Conservation (phyloP, 2,329 filamentous ascomycete species). For the Colletotrichum musae region DNA sequence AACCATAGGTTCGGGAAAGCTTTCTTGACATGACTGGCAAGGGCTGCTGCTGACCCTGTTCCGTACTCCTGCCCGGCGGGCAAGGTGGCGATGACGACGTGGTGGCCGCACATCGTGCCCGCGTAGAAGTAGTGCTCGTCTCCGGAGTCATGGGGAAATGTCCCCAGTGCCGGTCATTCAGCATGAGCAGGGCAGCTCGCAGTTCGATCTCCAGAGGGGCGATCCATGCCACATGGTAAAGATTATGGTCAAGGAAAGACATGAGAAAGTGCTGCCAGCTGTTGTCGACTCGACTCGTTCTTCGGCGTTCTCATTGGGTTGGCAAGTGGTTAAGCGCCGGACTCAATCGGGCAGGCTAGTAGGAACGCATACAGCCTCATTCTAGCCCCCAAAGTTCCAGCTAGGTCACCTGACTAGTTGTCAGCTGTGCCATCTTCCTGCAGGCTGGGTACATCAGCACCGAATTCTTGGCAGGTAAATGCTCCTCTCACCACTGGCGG, state of each 20-base stretch:
- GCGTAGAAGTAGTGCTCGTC: conserved; percentile 55
- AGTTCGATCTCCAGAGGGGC: conserved; percentile 55
- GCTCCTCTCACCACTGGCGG: too few species aligned
- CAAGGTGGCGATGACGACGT: conserved; percentile 53
- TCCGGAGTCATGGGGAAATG: conserved; percentile 47
- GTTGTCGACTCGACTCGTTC: neutral
- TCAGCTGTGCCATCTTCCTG: too few species aligned
- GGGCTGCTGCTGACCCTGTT: conserved; percentile 50
- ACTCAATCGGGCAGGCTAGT: too few species aligned
- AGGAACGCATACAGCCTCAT: neutral
- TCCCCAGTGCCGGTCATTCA: conserved; percentile 51
- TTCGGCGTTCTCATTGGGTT: too few species aligned
- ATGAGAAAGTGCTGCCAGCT: neutral
- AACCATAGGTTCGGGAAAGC: conserved; percentile 55
- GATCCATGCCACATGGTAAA: conserved; percentile 55
- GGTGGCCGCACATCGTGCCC: conserved; percentile 53
- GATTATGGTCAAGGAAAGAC: neutral
- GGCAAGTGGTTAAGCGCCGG: too few species aligned
- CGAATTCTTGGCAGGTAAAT: too few species aligned
- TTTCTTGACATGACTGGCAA: conserved; percentile 52
- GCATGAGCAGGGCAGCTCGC: conserved; percentile 50
- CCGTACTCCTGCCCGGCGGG: conserved; percentile 53
- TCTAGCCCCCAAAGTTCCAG: too few species aligned
- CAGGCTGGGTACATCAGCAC: too few species aligned
- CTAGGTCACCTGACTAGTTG: too few species aligned